Conservation (phyloP, 306 rosid species). For the Fragaria ananassa region DNA sequence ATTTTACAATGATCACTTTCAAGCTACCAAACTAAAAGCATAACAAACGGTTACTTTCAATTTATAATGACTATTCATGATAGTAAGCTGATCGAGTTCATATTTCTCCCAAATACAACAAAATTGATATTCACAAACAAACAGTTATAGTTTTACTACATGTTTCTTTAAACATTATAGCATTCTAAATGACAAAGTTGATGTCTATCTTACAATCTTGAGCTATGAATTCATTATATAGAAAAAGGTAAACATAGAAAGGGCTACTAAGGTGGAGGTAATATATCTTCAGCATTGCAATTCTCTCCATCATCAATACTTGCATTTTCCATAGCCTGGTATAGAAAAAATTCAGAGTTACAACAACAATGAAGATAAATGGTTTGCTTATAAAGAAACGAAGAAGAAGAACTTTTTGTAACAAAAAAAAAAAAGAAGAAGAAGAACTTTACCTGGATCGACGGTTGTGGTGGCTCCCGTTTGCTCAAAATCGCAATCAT, state of each 20-base stretch:
- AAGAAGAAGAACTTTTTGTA: no score
- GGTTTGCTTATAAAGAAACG: not conserved
- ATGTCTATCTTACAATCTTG: not conserved
- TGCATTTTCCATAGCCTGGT: slow-evolving; percentile 43
- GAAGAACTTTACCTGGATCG: slow-evolving; percentile 34
- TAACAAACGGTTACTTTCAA: no score
- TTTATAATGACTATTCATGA: no score
- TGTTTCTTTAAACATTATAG: not conserved
- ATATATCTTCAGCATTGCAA: not conserved
- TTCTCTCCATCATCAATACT: slow-evolving; percentile 19
- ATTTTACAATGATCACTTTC: no score
- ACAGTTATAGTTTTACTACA: not conserved
- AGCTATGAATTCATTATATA: not conserved
- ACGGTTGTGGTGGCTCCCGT: slow-evolving; percentile 30
- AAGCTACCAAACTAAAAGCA: no score
- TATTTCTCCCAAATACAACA: not conserved
- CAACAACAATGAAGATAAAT: not conserved
- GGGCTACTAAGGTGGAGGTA: not conserved
- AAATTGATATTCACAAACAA: not conserved
- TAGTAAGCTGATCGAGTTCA: no score
- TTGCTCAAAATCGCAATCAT: slow-evolving; percentile 37
- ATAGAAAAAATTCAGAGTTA: not conserved
- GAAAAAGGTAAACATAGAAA: not conserved
- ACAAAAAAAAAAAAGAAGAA: no score
- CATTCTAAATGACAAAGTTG: not conserved